Percentiles rank a stretch among this genome's conserved stretches.
Evolutionary conservation across 2,329 filamentous ascomycete species (phyloP).

Genomic region (Phoma herbarum): DNA sequence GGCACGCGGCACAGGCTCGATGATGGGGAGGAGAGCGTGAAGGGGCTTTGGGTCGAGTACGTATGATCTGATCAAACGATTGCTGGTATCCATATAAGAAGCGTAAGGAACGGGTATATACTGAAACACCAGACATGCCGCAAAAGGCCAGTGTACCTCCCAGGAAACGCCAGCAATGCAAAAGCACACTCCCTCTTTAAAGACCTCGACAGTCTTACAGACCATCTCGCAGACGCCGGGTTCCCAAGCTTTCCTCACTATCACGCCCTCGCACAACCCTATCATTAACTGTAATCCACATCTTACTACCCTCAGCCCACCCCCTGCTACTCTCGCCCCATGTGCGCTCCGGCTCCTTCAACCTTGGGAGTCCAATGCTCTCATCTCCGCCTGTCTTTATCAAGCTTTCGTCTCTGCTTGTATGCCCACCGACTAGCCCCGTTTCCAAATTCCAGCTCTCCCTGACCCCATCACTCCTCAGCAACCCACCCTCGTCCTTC

Average conservation of each 20-base stretch:
- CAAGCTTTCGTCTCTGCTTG: background rate
- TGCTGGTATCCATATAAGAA: background rate
- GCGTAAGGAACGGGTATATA: background rate
- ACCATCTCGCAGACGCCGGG: background rate
- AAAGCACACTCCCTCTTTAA: background rate
- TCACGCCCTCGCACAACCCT: background rate
- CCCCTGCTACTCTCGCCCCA: slow-evolving; percentile 4
- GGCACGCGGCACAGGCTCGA: slow-evolving; percentile 30
- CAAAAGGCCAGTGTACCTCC: background rate
- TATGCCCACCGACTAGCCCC: background rate
- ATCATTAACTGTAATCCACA: slow-evolving; percentile 7
- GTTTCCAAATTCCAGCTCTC: slow-evolving; percentile 12
- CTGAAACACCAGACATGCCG: background rate
- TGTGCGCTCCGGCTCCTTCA: background rate
- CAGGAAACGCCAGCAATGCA: background rate
- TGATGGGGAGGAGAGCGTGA: slow-evolving; percentile 22
- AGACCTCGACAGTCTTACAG: background rate
- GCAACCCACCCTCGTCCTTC: slow-evolving; percentile 17
- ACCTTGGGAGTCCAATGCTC: background rate
- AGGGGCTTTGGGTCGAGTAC: slow-evolving; percentile 40
- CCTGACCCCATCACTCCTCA: slow-evolving; percentile 1
- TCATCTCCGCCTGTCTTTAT: background rate
- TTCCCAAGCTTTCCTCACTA: background rate
- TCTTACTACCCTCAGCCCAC: slow-evolving; percentile 8
- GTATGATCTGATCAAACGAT: slow-evolving; percentile 11